phyloP scores from a whole-genome alignment of 768 basidiomycete species.

The Dacryopinax spathularia region DNA sequence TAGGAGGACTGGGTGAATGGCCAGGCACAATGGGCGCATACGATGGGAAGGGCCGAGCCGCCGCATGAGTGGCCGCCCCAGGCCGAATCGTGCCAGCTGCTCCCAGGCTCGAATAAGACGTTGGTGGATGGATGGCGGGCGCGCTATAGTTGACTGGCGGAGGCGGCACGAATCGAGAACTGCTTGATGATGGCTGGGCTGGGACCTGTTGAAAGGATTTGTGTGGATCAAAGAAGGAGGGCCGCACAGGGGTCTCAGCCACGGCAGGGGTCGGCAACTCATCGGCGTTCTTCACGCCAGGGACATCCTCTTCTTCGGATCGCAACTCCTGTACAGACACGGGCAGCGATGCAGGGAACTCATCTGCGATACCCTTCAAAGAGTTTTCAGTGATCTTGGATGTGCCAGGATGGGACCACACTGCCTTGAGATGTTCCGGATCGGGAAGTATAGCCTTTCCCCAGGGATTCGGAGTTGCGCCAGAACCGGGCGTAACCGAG shows the following conservation, averaged over 20 bases:
- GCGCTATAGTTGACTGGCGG: neutral
- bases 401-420: conserved; percentile 61
- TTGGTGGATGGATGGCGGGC: neutral
- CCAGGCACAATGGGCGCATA: neutral
- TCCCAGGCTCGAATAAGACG: neutral
- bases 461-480: conserved; percentile 12
- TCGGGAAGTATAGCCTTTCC: conserved; percentile 42
- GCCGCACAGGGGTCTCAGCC: conserved; percentile 45
- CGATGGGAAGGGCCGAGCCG: neutral
- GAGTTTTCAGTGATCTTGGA: conserved; percentile 49
- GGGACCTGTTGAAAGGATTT: conserved; percentile 81
- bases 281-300: conserved; percentile 48
- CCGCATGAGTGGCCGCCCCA: neutral
- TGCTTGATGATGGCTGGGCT: neutral
- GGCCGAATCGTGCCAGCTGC: neutral
- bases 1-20: neutral
- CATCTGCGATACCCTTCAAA: conserved; percentile 69
- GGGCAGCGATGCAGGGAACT: conserved; percentile 53
- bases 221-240: conserved; percentile 70
- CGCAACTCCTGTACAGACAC: conserved; percentile 76
- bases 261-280: conserved; percentile 24
- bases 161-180: neutral
- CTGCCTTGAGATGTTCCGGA: conserved; percentile 70
- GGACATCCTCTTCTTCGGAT: conserved; percentile 56
- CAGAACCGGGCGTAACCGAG: neutral